Evolutionary conservation across 129 eudicot genomes (phyloP).

Genomic region (Mikania micrantha): DNA sequence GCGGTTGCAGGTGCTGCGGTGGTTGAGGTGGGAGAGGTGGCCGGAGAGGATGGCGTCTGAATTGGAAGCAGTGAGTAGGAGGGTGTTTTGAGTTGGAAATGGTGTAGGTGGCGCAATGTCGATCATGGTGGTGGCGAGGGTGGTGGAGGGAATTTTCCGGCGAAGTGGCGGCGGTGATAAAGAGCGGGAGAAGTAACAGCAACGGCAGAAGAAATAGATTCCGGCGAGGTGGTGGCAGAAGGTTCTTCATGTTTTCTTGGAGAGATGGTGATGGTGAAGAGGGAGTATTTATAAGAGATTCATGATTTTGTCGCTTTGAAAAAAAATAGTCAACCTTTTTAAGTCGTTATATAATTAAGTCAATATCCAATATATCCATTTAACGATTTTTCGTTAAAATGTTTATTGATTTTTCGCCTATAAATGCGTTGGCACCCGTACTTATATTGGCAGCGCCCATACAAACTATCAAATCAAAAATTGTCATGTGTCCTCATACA

Average conservation of each 20-base stretch:
- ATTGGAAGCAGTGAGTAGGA: no score
- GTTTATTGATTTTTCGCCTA: no score
- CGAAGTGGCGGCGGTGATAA: conserved; percentile 10
- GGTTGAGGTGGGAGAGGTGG: conserved; percentile 21
- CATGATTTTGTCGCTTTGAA: background rate
- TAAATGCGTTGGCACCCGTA: no score
- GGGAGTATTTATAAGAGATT: conserved; percentile 14
- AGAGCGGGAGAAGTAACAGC: conserved; percentile 23
- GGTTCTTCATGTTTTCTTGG: conserved; percentile 16
- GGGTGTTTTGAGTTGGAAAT: conserved; percentile 20
- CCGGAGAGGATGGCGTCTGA: conserved; percentile 26
- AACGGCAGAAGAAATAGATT: background rate
- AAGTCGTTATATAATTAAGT: no score
- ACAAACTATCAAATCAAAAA: no score
- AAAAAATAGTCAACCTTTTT: no score
- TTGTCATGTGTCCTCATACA: no score
- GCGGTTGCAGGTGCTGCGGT: no score
- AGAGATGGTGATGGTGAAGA: conserved; percentile 1
- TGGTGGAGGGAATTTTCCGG: background rate
- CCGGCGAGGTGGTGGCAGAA: conserved; percentile 16
- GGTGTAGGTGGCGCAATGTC: conserved; percentile 27
- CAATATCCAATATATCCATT: no score
- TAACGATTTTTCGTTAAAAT: no score
- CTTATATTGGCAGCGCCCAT: no score
- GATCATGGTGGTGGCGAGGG: background rate